Base-by-base conservation (phyloP, 345 rosid species). In the Balakata baccata region DNA sequence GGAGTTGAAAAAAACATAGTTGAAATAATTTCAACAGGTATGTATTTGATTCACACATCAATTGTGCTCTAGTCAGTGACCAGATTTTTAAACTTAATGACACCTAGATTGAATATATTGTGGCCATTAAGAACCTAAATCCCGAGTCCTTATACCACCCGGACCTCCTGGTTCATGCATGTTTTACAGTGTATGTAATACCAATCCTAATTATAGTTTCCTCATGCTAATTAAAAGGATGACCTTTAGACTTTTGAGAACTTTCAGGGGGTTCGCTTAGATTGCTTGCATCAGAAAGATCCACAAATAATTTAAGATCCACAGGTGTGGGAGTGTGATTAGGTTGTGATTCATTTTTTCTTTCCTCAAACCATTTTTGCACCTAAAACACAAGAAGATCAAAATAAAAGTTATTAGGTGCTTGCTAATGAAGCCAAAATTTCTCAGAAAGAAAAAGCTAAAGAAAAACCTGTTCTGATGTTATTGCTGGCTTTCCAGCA, bases 381-480 rank as follows among this genome's bases (percentile, higher is more conserved):
- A 91, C 95, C 98, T 91, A 75, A 12, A 73, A 75, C 52, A 66
- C 47, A 47, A 72, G 70, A 72, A 43, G 65, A 80, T 1, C 34
- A 64, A 74, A 71, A 68, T 14, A 64, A 4, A 43, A 59, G 63
- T 47, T 45, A 52, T 11, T 65, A 37, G 34, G 25, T n/a, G 29
- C 4, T n/a, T 51, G 69, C 34, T 13, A 37, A 16, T 38, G 18
- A 56, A 66, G 56, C 29, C 37, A 2, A 76, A 56, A 71, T 17
- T 47, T 18, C 9, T 23, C 13, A 11, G 64, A 49, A n/a, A 20
- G 23, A 56, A 53, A 56, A 49, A 64, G 49, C 46, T 64, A 66
- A 75, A 78, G 47, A 77, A 76, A 57, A 66, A 93, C 93, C 90
- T 91, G 93, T 56, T 81, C 69, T 87, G 90, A 88, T n/a, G 93